Evolutionary conservation across 208 protist genomes (phyloP), one percentile per base, ranked within the genome.

Genomic region (Leishmania braziliensis): DNA sequence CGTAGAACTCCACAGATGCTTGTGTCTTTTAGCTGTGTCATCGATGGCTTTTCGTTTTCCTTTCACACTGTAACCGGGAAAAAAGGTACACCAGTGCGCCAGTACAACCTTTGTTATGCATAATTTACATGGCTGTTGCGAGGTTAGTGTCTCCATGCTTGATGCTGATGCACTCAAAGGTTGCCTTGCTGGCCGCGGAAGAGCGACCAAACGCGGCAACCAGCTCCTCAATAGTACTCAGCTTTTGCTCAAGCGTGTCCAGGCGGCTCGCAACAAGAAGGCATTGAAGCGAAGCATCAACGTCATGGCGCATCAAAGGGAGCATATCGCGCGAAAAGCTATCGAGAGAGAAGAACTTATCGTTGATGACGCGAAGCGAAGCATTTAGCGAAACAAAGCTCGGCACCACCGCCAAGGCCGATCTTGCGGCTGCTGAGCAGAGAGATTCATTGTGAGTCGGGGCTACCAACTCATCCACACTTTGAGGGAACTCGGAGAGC

Each of bases 401-500:
- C 2, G 29, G 74, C 8, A 77, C 74, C 2, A 56, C 16, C 3
- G 36, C 23, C 53, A 60, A 51, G 12, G 16, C 74, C 10, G 39
- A 58, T 60, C 36, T 39, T 2, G 74, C 74, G 23, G 20, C 39
- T 18, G 74, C 74, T 46, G 54, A 51, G 74, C 20, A 77, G 20
- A 65, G 36, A 62, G 39, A 63, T 18, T 18, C 26, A 2, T 50
- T 65, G 53, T 23, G 3, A 48, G 2, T 36, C 10, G 58, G 33
- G 74, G 14, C 8, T n/a, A 58, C 53, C 74, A 65, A 66, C 56
- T 36, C 58, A n/a, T 72, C 51, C 33, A 62, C 50, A 53, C 46
- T 43, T 26, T 58, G 53, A 39, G 72, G 46, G 74, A 83, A 60
- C 73, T 72, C 74, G 23, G 70, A 87, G 5, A 87, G 63, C 26